Percentiles rank a stretch among this genome's conserved stretches.
phyloP scores from a whole-genome alignment of 768 basidiomycete species.

The Agaricus sinodeliciosus region DNA sequence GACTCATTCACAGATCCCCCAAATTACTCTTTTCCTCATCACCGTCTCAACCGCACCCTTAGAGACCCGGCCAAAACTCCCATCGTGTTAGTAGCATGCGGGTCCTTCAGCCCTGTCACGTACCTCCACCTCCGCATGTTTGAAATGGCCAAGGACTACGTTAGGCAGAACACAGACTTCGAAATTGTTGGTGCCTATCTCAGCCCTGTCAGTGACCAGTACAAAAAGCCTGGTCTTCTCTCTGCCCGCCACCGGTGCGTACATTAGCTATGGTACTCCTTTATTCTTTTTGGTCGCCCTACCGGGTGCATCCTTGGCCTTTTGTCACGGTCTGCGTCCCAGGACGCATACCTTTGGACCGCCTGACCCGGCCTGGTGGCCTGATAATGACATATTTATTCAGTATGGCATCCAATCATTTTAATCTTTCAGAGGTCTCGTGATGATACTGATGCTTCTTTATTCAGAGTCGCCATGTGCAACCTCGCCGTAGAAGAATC shows the following conservation, averaged over 20 bases:
- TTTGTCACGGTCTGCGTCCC: neutral
- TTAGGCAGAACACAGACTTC: conserved; percentile 85
- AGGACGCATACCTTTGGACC: neutral
- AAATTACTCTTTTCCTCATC: conserved; percentile 60
- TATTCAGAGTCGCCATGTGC: conserved; percentile 76
- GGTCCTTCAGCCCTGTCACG: conserved; percentile 97
- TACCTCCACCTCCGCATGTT: conserved; percentile 98
- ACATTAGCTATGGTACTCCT: conserved; percentile 4
- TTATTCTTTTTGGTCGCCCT: neutral
- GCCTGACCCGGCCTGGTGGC: conserved; percentile 13
- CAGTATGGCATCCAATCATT: neutral
- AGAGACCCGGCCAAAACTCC: conserved; percentile 67
- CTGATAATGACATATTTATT: conserved; percentile 14
- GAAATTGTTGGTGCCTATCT: conserved; percentile 95
- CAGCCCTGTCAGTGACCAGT: conserved; percentile 92
- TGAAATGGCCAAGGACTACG: conserved; percentile 98
- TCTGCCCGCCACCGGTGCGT: conserved; percentile 84
- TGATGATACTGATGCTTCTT: conserved; percentile 18
- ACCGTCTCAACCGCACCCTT: conserved; percentile 54
- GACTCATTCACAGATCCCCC: conserved; percentile 55
- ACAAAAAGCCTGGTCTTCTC: conserved; percentile 94
- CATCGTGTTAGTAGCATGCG: conserved; percentile 94
- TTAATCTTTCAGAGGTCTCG: conserved; percentile 11
- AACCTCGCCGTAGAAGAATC: conserved; percentile 86
- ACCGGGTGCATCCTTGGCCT: neutral